Base-by-base conservation (phyloP, 2,329 filamentous ascomycete genomes). In the Trichoderma semiorbis region DNA sequence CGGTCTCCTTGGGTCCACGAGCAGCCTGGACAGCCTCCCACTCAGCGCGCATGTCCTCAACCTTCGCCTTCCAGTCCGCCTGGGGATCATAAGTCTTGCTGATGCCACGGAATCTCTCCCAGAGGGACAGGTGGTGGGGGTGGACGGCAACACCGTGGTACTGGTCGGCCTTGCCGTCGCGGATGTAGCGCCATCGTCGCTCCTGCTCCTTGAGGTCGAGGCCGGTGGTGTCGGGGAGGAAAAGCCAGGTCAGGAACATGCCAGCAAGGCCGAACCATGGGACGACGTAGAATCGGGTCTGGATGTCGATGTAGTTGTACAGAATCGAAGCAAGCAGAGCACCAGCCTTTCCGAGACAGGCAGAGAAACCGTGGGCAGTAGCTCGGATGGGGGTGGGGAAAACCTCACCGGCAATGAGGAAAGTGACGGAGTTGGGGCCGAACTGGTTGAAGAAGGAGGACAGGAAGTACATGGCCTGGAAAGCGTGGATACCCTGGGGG, bases 361-460 rank as follows among this genome's bases (percentile, higher is more conserved):
- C 95, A n/a, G 93, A 94, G 83, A 98, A 93, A 71, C 95, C 95
- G 86, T 98, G 95, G 66, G 95, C 95, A 21, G 93, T 94, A 75
- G 95, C 95, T 78, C 95, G 94, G 76, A 98, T 91, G 11, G 95
- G 93, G 0, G 95, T 97, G 11, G 95, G 95, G 87, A 93, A 98
- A n/a, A 97, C 94, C 81, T 98, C 95, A 57, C 94, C 95, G 57
- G 95, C 95, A 43, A 97, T 93, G 76, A 98, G 89, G 92, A 98
- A 98, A 74, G 95, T 97, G 78, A 98, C 94, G 61, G 90, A 92
- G 88, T 98, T 98, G 82, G 95, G 95, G 14, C 95, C 95, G 79
- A 98, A 98, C 81, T 98, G 95, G 88, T 98, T 98, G 91, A 98
- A 98, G 87, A 98, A 98, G 28, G 93, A 97, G 8, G 94, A 97